Evolutionary conservation across 2,329 filamentous ascomycete genomes (phyloP), one percentile per base, ranked within the genome.

Genomic region (Grosmannia huntii): DNA sequence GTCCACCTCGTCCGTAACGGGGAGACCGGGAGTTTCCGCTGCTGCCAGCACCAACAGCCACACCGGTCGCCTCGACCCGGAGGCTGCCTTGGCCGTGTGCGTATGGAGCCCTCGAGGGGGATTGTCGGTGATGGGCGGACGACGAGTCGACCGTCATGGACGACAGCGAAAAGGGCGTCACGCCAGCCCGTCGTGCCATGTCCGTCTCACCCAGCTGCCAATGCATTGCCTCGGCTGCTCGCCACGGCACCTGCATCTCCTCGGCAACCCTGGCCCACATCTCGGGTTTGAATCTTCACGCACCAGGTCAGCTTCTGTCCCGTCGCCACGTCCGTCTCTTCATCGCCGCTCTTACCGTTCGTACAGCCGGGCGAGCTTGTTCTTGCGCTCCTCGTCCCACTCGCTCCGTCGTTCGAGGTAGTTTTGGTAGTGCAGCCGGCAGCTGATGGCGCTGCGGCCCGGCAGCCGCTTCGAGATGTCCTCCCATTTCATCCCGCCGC

Each of bases 241-340:
- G 82, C 92, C 92, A 97, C 41, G 92, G 94, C 59, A 96, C 86
- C 33, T 85, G 85, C 85, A 99, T 92, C 72, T 97, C 92, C 70
- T 94, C 90, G 49, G 91, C 90, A 25, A 97, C 88, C 67, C 92
- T 94, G 60, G 89, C 85, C 92, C 92, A 99, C 90, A 97, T 97
- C 68, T 97, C 90, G 62, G 89, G 84, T 72, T 96, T 96, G 77
- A 96, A 96, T 71, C 92, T 97, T 56, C 54, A 48, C 65, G 71
- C 59, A 71, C 68, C 60, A 53, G 44, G 55, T 57, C 61, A 58
- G 51, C 11, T 6, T 41, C n/a, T 50, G 12, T 46, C 11, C 53
- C 49, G 12, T 16, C n/a, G 23, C 16, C 25, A 57, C 36, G 41
- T 33, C 31, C 33, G 54, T 49, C 25, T 14, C 36, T 9, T 16